These are phyloP conservation scores for Cyclanthera cordifolia DNA, from an alignment of 306 rosid genomes.

Conservation along the genomic window DNA sequence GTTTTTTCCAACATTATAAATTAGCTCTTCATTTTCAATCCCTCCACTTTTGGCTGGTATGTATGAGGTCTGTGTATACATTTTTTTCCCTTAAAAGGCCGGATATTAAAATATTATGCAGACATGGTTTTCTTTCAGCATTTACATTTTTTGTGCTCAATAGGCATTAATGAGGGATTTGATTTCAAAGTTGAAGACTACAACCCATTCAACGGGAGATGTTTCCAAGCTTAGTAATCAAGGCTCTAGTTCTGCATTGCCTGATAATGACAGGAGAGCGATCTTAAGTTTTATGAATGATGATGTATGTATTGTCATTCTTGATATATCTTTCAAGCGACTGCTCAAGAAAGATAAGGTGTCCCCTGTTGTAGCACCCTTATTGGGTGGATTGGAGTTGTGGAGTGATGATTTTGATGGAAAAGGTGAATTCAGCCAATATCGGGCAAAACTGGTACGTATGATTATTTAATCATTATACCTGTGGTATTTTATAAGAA, in stretches of 20 bases:
- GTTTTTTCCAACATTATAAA: slow-evolving; percentile 72
- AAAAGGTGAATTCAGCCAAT: slow-evolving; percentile 76
- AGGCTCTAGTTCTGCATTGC: slow-evolving; percentile 34
- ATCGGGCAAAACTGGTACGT: slow-evolving; percentile 78
- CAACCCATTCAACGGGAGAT: slow-evolving; percentile 41
- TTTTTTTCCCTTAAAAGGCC: neutral
- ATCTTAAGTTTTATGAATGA: slow-evolving; percentile 51
- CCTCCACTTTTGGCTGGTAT: slow-evolving; percentile 86
- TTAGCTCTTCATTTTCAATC: slow-evolving; percentile 79
- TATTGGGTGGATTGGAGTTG: slow-evolving; percentile 65
- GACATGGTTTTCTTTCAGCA: slow-evolving; percentile 14
- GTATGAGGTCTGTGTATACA: slow-evolving; percentile 14
- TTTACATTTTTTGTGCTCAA: slow-evolving; percentile 17
- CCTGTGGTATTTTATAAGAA: neutral
- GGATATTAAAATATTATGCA: slow-evolving; percentile 6
- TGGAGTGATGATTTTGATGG: slow-evolving; percentile 91
- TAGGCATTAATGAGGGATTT: slow-evolving; percentile 81
- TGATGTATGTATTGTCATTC: slow-evolving; percentile 47
- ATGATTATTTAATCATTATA: neutral
- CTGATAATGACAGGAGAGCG: slow-evolving; percentile 42
- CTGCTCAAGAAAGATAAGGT: slow-evolving; percentile 80
- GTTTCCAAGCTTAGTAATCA: slow-evolving; percentile 26
- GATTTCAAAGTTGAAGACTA: slow-evolving; percentile 56
- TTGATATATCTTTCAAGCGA: slow-evolving; percentile 75
- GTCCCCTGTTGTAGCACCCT: slow-evolving; percentile 35